phyloP scores from a whole-genome alignment of 371 early-diverging fungal species.

The Parasitella parasitica region DNA sequence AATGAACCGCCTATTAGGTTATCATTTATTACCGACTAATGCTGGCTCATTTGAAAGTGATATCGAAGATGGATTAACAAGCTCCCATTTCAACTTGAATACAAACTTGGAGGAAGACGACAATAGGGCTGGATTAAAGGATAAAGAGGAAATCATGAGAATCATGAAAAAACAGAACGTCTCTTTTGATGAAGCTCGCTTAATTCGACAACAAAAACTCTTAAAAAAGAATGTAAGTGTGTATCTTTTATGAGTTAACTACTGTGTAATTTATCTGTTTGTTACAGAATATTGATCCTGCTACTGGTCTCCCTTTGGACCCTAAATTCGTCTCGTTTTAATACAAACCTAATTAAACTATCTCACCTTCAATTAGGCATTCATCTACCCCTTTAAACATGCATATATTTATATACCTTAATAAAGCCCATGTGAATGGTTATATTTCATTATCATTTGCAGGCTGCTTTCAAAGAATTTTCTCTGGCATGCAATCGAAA shows the following conservation, averaged over 20 bases:
- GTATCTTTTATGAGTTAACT: neutral
- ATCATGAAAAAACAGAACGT: conserved; percentile 76
- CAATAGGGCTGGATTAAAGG: conserved; percentile 71
- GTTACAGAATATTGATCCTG: conserved; percentile 72
- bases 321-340: conserved; percentile 73
- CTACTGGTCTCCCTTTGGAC: conserved; percentile 75
- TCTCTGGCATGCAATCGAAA: too few species aligned
- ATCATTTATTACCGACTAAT: conserved; percentile 47
- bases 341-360: neutral
- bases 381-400: too few species aligned
- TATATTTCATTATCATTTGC: too few species aligned
- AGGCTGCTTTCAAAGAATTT: too few species aligned
- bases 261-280: neutral
- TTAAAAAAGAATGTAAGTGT: conserved; percentile 63
- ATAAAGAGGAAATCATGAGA: conserved; percentile 65
- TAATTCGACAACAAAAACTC: conserved; percentile 71
- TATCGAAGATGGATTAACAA: conserved; percentile 72
- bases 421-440: too few species aligned
- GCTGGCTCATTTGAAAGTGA: conserved; percentile 58
- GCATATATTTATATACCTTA: too few species aligned
- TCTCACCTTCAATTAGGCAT: too few species aligned
- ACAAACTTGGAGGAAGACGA: conserved; percentile 68
- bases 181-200: conserved; percentile 80
- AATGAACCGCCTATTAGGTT: conserved; percentile 44
- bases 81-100: conserved; percentile 70